Conservation (phyloP, 148 eudicot genomes). For the Diospyros lotus region DNA sequence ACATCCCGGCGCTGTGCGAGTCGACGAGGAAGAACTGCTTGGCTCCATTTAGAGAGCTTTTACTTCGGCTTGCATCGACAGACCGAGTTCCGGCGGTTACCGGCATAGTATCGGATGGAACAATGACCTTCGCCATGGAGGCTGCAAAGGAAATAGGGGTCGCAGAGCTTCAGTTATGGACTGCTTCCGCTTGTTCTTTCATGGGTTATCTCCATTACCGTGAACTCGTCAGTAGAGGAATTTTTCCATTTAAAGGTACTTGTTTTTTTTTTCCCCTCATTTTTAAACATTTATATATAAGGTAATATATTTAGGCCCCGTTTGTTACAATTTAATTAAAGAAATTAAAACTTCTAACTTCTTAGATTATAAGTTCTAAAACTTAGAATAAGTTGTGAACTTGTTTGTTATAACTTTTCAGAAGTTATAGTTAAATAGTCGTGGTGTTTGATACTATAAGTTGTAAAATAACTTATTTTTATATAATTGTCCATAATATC, state of each 20-base stretch:
- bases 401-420: too few relatives aligned
- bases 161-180: constrained; percentile 20
- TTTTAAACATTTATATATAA: too few relatives aligned
- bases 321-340: too few relatives aligned
- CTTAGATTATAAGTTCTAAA: too few relatives aligned
- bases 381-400: too few relatives aligned
- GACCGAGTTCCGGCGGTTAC: constrained; percentile 13
- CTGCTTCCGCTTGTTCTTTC: constrained; percentile 29
- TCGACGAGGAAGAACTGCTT: constrained; percentile 13
- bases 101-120: constrained; percentile 18
- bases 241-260: constrained; percentile 23
- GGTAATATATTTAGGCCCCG: too few relatives aligned
- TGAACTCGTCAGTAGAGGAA: constrained; percentile 18
- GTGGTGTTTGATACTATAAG: too few relatives aligned
- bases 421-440: too few relatives aligned
- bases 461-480: too few relatives aligned
- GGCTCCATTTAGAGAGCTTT: constrained; percentile 12
- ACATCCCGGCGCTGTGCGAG: constrained; percentile 9
- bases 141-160: constrained; percentile 24
- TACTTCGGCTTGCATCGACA: constrained; percentile 6
- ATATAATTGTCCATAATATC: too few relatives aligned
- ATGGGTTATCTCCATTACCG: constrained; percentile 21
- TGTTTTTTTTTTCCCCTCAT: neutral
- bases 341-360: too few relatives aligned
- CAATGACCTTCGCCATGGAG: constrained; percentile 17